Evolutionary conservation across 2,329 filamentous ascomycete species (phyloP).

Genomic region (Aspergillus quadrilineatus): DNA sequence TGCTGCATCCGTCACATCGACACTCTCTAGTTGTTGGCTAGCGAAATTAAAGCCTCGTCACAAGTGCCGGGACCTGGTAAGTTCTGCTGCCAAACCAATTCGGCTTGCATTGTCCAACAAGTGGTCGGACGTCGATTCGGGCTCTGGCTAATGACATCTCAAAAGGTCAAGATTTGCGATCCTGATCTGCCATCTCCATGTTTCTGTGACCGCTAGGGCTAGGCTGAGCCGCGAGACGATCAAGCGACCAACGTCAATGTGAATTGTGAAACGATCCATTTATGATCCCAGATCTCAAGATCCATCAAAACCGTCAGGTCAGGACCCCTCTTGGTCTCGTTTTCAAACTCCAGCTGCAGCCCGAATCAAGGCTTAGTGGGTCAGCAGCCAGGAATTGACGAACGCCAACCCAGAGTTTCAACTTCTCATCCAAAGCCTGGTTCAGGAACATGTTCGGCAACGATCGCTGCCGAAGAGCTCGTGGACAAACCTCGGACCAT

Average conservation of each 20-base stretch:
- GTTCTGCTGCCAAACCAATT: background rate
- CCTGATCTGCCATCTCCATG: background rate
- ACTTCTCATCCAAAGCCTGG: background rate
- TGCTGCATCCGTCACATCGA: background rate
- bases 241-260: conserved; percentile 1
- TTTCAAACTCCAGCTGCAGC: background rate
- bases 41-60: background rate
- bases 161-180: background rate
- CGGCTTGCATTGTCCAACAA: background rate
- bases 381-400: conserved; percentile 15
- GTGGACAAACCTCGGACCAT: conserved; percentile 7
- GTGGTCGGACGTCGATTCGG: background rate
- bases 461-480: conserved; percentile 10
- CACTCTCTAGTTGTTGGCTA: background rate
- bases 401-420: conserved; percentile 1
- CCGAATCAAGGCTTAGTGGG: background rate
- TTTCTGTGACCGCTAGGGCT: background rate
- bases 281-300: conserved; percentile 5
- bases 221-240: conserved; percentile 4
- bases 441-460: conserved; percentile 20
- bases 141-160: background rate
- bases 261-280: conserved; percentile 3
- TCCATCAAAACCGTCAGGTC: background rate
- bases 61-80: background rate
- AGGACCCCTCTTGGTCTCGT: background rate